Evolutionary conservation across 2,329 filamentous ascomycete genomes (phyloP).

Genomic region (Fonsecaea pedrosoi): DNA sequence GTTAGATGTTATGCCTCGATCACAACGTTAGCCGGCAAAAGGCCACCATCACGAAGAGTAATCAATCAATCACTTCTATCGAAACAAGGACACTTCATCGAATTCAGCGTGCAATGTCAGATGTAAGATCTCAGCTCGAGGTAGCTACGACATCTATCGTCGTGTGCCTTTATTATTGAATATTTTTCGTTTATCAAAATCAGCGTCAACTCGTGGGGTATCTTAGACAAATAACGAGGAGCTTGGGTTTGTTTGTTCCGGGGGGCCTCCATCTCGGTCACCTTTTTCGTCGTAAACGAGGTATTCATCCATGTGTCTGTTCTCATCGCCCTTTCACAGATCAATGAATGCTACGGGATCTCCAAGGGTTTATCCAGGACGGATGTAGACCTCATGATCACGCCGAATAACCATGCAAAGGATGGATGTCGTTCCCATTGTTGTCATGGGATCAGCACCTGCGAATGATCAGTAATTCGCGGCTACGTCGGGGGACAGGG

Average conservation of each 20-base stretch:
- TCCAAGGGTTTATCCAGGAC: constrained; percentile 34
- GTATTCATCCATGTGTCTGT: not conserved
- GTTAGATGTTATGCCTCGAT: not conserved
- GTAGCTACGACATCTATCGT: not conserved
- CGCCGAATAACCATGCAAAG: not conserved
- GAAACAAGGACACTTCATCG: no score
- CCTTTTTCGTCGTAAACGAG: constrained; percentile 31
- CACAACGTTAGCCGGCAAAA: not conserved
- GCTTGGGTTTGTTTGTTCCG: constrained; percentile 45
- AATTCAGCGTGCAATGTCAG: not conserved
- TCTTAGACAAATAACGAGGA: constrained; percentile 55
- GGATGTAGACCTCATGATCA: constrained; percentile 32
- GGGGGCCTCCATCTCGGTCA: constrained; percentile 38
- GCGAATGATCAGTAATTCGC: constrained; percentile 13
- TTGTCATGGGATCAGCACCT: constrained; percentile 29
- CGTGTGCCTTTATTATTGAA: constrained; percentile 24
- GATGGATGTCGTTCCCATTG: not conserved
- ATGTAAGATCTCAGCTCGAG: not conserved
- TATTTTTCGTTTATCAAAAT: constrained; percentile 47
- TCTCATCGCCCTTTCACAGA: not conserved
- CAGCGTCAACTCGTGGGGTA: constrained; percentile 60
- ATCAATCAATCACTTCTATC: not conserved
- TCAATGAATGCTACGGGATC: constrained; percentile 28
- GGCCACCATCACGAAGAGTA: not conserved
- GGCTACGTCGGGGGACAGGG: not conserved